Base-by-base conservation (phyloP, 768 basidiomycete genomes). In the Atractiella rhizophila region DNA sequence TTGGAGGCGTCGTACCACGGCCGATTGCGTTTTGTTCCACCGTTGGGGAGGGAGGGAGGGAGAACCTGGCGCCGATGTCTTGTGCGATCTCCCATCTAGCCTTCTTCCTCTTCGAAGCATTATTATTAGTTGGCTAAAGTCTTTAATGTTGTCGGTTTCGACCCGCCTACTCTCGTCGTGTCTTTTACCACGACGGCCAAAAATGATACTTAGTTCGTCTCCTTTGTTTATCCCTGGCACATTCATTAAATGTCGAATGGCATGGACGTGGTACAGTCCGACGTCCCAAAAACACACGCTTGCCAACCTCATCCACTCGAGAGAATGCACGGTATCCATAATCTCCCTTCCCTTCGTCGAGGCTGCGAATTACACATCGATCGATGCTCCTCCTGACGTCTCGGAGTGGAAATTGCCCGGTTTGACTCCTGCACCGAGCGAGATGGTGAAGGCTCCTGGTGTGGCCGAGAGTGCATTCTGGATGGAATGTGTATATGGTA, bases 11-110 rank as follows among this genome's bases (percentile, higher is more conserved):
- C 41, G 55, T 69, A 11, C 76, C 74, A 16, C 65, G 76, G 28
- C 74, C 74, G 11, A 67, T 76, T 37, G 74, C 70, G 2, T 66
- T 76, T 45, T 66, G 76, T 28, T 74, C 73, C 11, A 66, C 72
- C 7, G 43, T 71, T 29, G 67, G 68, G n/a, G 43, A 50, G 4
- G 56, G 64, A 40, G 70, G 68, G 2, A 50, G 60, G 4, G 57
- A 63, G 16, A 77, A 75, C 57, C 65, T 77, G 34, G 71, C 73
- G 4, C 69, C 71, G 1, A 73, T 74, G 59, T 75, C 73, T 66
- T 70, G 53, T 46, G 51, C 53, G 26, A 40, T 13, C 37, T 39
- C 8, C 26, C 21, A 42, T 21, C 13, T 26, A 25, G 19, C 13
- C 6, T 33, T 20, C 19, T 8, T 8, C 21, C 28, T n/a, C n/a